Base-by-base conservation (phyloP, 345 rosid genomes). In the Turritis glabra region DNA sequence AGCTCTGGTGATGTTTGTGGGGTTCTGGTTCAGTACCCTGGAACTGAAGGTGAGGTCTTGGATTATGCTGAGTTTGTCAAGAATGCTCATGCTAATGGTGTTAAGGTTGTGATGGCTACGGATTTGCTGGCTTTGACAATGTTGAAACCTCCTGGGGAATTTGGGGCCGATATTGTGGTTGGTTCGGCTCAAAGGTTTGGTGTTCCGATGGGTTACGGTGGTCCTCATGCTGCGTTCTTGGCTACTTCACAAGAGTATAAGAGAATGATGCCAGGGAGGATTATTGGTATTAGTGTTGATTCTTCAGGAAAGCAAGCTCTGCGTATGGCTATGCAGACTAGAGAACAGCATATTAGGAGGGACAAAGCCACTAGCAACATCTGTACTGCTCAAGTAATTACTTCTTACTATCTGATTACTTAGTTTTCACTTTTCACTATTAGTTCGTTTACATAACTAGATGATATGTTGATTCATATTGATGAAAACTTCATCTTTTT, bases 291-390 rank as follows among this genome's bases (percentile, higher is more conserved):
- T 64, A 95, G 98, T 82, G 88, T 95, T 79, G 99, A 95, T 83
- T 89, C 99, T 70, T 79, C 88, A 0, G 99, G 99, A 61, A 90
- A 90, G 85, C 88, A 81, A 56, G 99, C 99, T 67, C 82, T 95
- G 66, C 97, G 99, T 62, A 85, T 92, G 99, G 99, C 97, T 0
- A 95, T 95, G 99, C 99, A 95, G 82, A 95, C 99, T 3, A 87
- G 99, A 80, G 99, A 95, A 78, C 99, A 95, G 67, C 99, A 95
- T 83, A 92, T 95, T 67, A 89, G 98, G 64, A 86, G 99, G 82
- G 99, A 95, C 80, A 95, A 95, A 85, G 99, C 99, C 67, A 92
- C 98, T 61, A 92, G 98, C 85, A 95, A 95, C 88, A 95, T 95
- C 85, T 95, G 98, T 82, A 95, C 99, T 60, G 94, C 99, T 79